These are phyloP conservation scores for Aspergillus sclerotialis DNA, from an alignment of 2,329 filamentous ascomycete species.

Conservation along the genomic window DNA sequence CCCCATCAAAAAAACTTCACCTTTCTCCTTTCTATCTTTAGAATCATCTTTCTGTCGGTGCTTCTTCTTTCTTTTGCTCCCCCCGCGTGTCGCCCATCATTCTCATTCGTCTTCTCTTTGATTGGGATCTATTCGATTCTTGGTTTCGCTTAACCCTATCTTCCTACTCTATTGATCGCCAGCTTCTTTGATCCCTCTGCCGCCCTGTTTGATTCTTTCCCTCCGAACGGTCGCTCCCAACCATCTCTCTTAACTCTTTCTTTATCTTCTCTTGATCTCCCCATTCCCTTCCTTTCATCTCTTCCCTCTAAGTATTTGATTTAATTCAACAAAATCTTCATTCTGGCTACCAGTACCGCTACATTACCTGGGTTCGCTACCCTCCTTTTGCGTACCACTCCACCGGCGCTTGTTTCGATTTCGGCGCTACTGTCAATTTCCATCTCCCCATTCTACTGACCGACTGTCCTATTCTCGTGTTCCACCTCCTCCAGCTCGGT, in stretches of 20 bases:
- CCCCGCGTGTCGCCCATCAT: constrained; percentile 2
- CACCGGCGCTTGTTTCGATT: neutral
- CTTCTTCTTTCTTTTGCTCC: constrained; percentile 3
- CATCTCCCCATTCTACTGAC: too few relatives aligned
- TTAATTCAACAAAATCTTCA: neutral
- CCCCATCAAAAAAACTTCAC: neutral
- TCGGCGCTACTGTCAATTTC: neutral
- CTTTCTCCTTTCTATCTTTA: constrained; percentile 21
- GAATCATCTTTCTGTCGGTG: constrained; percentile 22
- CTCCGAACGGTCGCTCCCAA: constrained; percentile 6
- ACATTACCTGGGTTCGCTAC: neutral
- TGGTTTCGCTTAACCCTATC: constrained; percentile 1
- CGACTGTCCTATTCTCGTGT: neutral
- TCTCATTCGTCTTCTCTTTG: constrained; percentile 1
- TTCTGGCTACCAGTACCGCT: neutral
- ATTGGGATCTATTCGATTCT: neutral
- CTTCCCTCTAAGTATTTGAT: neutral
- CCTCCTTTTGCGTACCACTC: too few relatives aligned
- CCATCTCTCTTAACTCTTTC: constrained; percentile 6
- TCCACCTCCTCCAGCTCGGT: neutral
- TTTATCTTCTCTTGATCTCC: constrained; percentile 2
- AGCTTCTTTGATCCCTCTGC: too few relatives aligned
- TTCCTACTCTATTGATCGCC: constrained; percentile 3
- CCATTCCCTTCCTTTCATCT: constrained; percentile 1
- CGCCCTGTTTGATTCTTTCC: too few relatives aligned